Base-by-base conservation (phyloP, 257 asterid species). In the Leptodermis oblonga region DNA sequence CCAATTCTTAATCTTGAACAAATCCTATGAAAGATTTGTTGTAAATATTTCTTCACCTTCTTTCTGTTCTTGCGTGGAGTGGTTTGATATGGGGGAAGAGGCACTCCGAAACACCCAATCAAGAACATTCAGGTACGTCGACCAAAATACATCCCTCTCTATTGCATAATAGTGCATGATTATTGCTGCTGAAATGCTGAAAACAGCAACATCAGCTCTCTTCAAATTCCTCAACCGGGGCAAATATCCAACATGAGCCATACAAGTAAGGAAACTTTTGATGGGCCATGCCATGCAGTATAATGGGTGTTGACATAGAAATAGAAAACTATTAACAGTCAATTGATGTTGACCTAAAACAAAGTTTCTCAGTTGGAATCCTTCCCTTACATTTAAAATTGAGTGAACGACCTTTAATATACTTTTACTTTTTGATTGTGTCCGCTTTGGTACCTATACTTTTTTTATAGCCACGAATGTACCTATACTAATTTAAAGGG, bases 51-150 rank as follows among this genome's bases (percentile, higher is more conserved):
- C 62, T 20, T 33, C 31, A 39, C 12, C 62, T 46, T n/a, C n/a
- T n/a, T n/a, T n/a, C n/a, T n/a, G 22, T 72, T 86, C 84, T 84
- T 90, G 25, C 85, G 93, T 0, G 96, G 97, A 62, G 97, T 87
- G 15, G 87, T 79, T 12, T 85, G 95, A 7, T 82, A 73, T 0
- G 93, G 96, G 0, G 96, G 92, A 49, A 94, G 95, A 68, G 99
- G 99, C 70, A 94, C 89, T 1, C 97, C 99, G 26, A 94, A n/a
- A 94, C 72, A 94, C 99, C 97, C 99, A 94, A 65, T 94, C 99
- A 39, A 94, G 97, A 58, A 94, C 97, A 72, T 91, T 91, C 70
- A 89, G 86, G 77, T 94, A 94, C 84, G 91, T 94, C 13, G 99
- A 94, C 41, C 95, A 79, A 68, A 94, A 94, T 36, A 94, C 97